Conservation (phyloP, 495 filamentous ascomycete species). For the Haplographium delicatum region DNA sequence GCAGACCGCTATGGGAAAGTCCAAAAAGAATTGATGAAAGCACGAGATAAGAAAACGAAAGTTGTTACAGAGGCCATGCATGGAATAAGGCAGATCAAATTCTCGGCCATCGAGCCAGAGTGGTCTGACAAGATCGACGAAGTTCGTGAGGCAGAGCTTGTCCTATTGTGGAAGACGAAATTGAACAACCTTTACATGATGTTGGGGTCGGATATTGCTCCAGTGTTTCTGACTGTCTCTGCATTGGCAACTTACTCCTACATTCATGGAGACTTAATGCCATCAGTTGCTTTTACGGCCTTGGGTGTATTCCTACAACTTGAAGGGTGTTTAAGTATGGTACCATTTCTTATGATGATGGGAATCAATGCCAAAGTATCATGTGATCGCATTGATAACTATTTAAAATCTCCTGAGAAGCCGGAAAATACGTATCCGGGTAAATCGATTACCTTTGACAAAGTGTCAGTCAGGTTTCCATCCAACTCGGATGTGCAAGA, state of each 20-base stretch:
- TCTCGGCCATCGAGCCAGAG: slow-evolving; percentile 26
- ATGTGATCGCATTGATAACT: slow-evolving; percentile 19
- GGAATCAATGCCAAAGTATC: slow-evolving; percentile 16
- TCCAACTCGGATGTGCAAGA: slow-evolving; percentile 2
- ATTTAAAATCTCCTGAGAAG: slow-evolving; percentile 12
- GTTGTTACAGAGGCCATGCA: slow-evolving; percentile 27
- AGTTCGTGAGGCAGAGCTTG: slow-evolving; percentile 22
- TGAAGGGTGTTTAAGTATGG: slow-evolving; percentile 13
- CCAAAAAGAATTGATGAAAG: slow-evolving; percentile 29
- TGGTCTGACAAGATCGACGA: slow-evolving; percentile 25
- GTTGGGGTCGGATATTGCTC: slow-evolving; percentile 13
- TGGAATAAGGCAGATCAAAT: slow-evolving; percentile 34
- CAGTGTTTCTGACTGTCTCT: slow-evolving; percentile 19
- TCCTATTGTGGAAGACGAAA: slow-evolving; percentile 17
- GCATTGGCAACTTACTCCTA: slow-evolving; percentile 22
- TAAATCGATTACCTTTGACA: slow-evolving; percentile 17
- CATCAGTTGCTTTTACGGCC: slow-evolving; percentile 31
- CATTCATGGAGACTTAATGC: slow-evolving; percentile 15
- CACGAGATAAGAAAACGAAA: slow-evolving; percentile 24
- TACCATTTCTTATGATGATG: slow-evolving; percentile 23
- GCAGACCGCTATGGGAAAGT: slow-evolving; percentile 13
- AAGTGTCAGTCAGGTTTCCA: slow-evolving; percentile 19
- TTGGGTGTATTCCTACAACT: slow-evolving; percentile 25
- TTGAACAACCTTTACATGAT: slow-evolving; percentile 14
- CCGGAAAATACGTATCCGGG: slow-evolving; percentile 13